phyloP scores from a whole-genome alignment of 495 filamentous ascomycete genomes.

The Hypoxylon trugodes region DNA sequence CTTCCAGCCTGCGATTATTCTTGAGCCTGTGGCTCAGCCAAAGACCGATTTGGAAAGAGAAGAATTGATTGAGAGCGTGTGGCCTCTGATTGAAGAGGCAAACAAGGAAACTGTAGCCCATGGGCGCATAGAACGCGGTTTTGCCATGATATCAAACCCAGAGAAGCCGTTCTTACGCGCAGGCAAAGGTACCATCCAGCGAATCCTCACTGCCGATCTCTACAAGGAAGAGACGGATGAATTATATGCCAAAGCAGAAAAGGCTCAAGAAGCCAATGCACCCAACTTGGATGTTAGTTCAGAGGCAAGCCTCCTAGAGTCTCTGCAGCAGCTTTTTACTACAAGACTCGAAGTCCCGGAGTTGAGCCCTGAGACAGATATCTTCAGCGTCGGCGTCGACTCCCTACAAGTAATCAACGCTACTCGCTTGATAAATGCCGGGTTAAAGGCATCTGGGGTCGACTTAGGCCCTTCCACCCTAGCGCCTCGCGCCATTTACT shows the following conservation, averaged over 20 bases:
- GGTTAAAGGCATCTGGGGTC: slow-evolving; percentile 45
- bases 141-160: slow-evolving; percentile 53
- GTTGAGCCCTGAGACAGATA: slow-evolving; percentile 49
- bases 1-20: slow-evolving; percentile 61
- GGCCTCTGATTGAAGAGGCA: slow-evolving; percentile 51
- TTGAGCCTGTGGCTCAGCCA: slow-evolving; percentile 54
- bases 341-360: slow-evolving; percentile 35
- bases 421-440: slow-evolving; percentile 45
- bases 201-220: slow-evolving; percentile 52
- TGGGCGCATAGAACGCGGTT: slow-evolving; percentile 50
- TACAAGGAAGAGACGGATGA: slow-evolving; percentile 64
- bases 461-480: slow-evolving; percentile 42
- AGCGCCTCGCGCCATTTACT: slow-evolving; percentile 51
- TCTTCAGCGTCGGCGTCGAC: slow-evolving; percentile 58
- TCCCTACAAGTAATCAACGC: slow-evolving; percentile 60
- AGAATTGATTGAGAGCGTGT: slow-evolving; percentile 49
- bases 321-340: slow-evolving; percentile 47
- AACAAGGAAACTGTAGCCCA: slow-evolving; percentile 59
- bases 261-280: slow-evolving; percentile 28
- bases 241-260: slow-evolving; percentile 50
- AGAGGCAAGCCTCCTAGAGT: slow-evolving; percentile 40
- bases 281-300: slow-evolving; percentile 45
- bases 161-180: slow-evolving; percentile 62
- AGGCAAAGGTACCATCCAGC: slow-evolving; percentile 64
- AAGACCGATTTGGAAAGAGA: slow-evolving; percentile 37